Base-by-base conservation (phyloP, 176 grass and related monocot species). In the Lolium perenne region DNA sequence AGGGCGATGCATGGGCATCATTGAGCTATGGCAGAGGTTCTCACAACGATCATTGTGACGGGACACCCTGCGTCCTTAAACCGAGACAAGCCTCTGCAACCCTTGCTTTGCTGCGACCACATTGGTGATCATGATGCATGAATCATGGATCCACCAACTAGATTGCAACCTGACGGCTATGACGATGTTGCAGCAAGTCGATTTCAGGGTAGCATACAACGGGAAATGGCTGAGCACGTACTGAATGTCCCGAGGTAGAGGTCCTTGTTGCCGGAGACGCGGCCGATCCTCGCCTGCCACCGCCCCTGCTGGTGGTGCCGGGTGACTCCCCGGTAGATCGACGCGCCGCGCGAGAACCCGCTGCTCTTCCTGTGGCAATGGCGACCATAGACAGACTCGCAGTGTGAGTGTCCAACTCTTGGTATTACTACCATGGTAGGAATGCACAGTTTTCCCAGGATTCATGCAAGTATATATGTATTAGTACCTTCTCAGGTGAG, bases 211-310 rank as follows among this genome's bases (percentile, higher is more conserved):
- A 47, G 46, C 46, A 47, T 47, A 47, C 46, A 47, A 47, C 8
- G 8, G 46, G 8, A 47, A 47, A 47, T 47, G 8, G 46, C 8
- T 23, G n/a, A 47, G 22, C 72, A 71, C 94, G 21, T 59, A 95
- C 94, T 71, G 84, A 95, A 95, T 56, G 94, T 95, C 77, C 94
- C 94, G 0, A 95, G 57, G 91, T 95, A 93, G 76, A 95, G 91
- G 73, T 93, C 94, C 80, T 95, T 95, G 87, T 93, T 95, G 80
- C 94, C 94, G 7, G 94, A 95, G 77, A 95, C 94, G 74, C 94
- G 89, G 68, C 94, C 94, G 38, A 95, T 95, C 75, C 94, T 88
- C 29, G 94, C 94, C 60, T 95, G 94, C 94, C 94, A 95, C 18
- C 94, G 80, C 38, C 94, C 91, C 76, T 93, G 94, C 64, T 93